Conservation (phyloP, 202 grass and related monocot species). For the Saccharum hybrid region DNA sequence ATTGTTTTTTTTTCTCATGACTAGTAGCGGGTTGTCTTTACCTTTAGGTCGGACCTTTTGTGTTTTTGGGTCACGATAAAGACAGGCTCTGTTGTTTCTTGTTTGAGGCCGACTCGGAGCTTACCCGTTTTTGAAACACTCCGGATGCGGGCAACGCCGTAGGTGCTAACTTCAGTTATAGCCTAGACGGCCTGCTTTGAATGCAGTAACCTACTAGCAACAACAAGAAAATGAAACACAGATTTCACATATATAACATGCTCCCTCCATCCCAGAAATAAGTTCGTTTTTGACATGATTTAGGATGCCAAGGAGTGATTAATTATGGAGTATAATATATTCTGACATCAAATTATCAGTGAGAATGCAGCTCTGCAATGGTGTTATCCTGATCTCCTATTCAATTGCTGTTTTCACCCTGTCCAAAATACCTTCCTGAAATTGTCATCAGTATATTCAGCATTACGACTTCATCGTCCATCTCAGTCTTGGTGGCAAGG, state of each 20-base stretch:
- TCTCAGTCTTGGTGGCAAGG: conserved; percentile 52
- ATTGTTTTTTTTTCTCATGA: too few relatives aligned
- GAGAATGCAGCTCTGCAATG: neutral
- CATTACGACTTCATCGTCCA: conserved; percentile 76
- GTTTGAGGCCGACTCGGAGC: too few relatives aligned
- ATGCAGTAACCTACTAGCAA: neutral
- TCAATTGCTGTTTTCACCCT: conserved; percentile 50
- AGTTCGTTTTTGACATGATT: too few relatives aligned
- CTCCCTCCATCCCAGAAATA: too few relatives aligned
- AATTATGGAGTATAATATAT: neutral
- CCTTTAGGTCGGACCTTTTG: too few relatives aligned
- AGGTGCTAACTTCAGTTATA: neutral
- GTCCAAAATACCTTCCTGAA: conserved; percentile 75
- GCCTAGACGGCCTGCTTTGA: neutral
- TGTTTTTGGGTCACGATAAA: too few relatives aligned
- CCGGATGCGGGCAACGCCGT: neutral
- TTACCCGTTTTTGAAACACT: neutral
- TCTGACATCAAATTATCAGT: neutral
- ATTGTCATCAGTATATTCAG: conserved; percentile 76
- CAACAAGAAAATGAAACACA: neutral
- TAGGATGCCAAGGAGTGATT: too few relatives aligned
- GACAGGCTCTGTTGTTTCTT: too few relatives aligned
- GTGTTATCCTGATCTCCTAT: neutral
- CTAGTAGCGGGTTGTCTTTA: too few relatives aligned
- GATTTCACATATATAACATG: neutral